These are phyloP conservation scores for Phytopythium chamaehyphon DNA, from an alignment of 352 stramenopile genomes.

Conservation along the genomic window DNA sequence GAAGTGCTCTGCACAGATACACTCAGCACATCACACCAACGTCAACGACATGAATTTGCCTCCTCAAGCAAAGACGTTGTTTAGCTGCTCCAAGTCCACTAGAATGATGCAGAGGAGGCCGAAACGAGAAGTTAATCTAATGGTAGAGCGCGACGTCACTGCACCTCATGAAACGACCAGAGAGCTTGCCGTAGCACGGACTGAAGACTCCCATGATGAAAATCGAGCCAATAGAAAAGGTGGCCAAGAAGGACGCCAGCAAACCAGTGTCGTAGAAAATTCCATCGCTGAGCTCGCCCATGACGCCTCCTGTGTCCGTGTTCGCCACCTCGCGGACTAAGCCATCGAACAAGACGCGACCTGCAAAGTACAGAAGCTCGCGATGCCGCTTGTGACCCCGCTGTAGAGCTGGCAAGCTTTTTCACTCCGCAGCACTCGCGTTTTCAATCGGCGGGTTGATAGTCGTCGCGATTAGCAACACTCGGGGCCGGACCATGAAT, in stretches of 20 bases:
- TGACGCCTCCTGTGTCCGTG: slow-evolving; percentile 34
- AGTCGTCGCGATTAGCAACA: not conserved
- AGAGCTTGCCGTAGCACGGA: slow-evolving; percentile 70
- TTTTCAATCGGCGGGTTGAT: slow-evolving; percentile 1
- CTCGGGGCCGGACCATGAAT: not conserved
- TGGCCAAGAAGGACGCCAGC: slow-evolving; percentile 72
- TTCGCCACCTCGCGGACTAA: slow-evolving; percentile 80
- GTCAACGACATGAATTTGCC: not conserved
- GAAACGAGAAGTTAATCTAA: slow-evolving; percentile 55
- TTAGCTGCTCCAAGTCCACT: slow-evolving; percentile 51
- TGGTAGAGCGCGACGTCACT: slow-evolving; percentile 29
- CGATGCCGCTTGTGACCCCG: slow-evolving; percentile 39
- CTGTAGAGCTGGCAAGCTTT: slow-evolving; percentile 74
- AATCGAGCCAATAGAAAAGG: slow-evolving; percentile 83
- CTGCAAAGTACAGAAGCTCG: slow-evolving; percentile 32
- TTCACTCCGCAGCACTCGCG: slow-evolving; percentile 37
- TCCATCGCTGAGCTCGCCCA: slow-evolving; percentile 73
- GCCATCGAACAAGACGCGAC: slow-evolving; percentile 60
- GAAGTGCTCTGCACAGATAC: too few relatives aligned
- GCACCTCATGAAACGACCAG: slow-evolving; percentile 20
- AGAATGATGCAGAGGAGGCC: slow-evolving; percentile 74
- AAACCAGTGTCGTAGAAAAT: slow-evolving; percentile 40
- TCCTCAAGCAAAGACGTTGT: slow-evolving; percentile 42
- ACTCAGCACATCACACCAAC: not conserved
- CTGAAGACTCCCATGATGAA: slow-evolving; percentile 88